phyloP scores from a whole-genome alignment of 1,139 yeast genomes.

The Pichiaceae sp. region DNA sequence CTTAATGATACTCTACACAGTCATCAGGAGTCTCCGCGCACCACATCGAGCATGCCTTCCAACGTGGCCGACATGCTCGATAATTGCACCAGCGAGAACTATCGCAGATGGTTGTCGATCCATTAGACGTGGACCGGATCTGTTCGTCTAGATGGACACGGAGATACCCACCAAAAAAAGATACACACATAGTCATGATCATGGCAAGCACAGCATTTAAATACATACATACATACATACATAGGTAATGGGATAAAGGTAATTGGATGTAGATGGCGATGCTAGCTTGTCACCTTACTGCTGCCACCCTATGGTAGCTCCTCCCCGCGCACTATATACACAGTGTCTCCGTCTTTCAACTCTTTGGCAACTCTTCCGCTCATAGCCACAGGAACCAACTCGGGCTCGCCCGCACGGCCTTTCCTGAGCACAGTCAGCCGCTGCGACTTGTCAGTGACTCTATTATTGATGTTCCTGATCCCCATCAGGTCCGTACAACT shows the following conservation, averaged over 20 bases:
- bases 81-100: slow-evolving; percentile 23
- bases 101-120: slow-evolving; percentile 23
- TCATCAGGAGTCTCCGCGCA: neutral
- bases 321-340: slow-evolving; percentile 54
- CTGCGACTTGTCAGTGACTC: slow-evolving; percentile 33
- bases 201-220: no score
- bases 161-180: no score
- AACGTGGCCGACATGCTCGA: slow-evolving; percentile 19
- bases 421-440: slow-evolving; percentile 37
- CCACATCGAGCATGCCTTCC: slow-evolving; percentile 6
- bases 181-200: no score
- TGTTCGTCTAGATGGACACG: no score
- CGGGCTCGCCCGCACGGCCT: slow-evolving; percentile 20
- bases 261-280: no score
- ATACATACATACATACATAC: neutral
- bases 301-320: no score
- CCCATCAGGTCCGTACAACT: slow-evolving; percentile 46
- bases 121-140: slow-evolving; percentile 13
- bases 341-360: slow-evolving; percentile 40
- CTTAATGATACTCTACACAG: slow-evolving; percentile 11
- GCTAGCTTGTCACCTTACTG: no score
- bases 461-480: slow-evolving; percentile 51
- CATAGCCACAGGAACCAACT: slow-evolving; percentile 26
- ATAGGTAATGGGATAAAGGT: neutral
- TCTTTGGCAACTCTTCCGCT: slow-evolving; percentile 36